Conservation (phyloP, 2,329 filamentous ascomycete species). For the Teratosphaeria nubilosa region DNA sequence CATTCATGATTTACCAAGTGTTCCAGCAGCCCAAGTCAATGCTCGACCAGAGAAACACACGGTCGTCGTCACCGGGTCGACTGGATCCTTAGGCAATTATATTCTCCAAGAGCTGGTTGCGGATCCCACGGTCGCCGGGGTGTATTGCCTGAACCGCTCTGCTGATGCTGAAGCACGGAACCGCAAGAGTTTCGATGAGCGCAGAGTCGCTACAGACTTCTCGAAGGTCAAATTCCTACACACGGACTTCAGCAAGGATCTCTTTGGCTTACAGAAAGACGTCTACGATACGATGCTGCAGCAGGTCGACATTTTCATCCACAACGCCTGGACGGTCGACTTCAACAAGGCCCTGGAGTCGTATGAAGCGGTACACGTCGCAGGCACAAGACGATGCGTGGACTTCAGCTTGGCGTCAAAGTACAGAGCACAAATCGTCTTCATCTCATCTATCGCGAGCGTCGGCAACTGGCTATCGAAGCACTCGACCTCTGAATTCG, state of each 20-base stretch:
- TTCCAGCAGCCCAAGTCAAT: neutral
- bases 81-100: conserved; percentile 27
- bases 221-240: conserved; percentile 5
- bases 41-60: conserved; percentile 8
- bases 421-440: conserved; percentile 23
- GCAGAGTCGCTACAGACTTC: conserved; percentile 15
- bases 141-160: conserved; percentile 24
- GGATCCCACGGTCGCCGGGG: conserved; percentile 14
- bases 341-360: conserved; percentile 26
- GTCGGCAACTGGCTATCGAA: conserved; percentile 19
- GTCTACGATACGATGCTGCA: conserved; percentile 14
- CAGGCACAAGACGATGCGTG: conserved; percentile 18
- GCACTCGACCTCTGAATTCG: conserved; percentile 6
- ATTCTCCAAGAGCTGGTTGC: conserved; percentile 22
- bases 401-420: conserved; percentile 17
- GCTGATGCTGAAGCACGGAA: conserved; percentile 16
- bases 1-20: conserved; percentile 12
- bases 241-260: conserved; percentile 14
- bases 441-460: conserved; percentile 30
- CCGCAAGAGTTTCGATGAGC: conserved; percentile 11
- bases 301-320: conserved; percentile 21
- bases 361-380: conserved; percentile 22
- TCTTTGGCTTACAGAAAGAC: conserved; percentile 16
- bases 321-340: conserved; percentile 30
- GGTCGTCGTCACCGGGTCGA: conserved; percentile 27